These are phyloP conservation scores for Ilyonectria mors-panacis DNA, from an alignment of 2,329 filamentous ascomycete genomes.

Conservation along the genomic window DNA sequence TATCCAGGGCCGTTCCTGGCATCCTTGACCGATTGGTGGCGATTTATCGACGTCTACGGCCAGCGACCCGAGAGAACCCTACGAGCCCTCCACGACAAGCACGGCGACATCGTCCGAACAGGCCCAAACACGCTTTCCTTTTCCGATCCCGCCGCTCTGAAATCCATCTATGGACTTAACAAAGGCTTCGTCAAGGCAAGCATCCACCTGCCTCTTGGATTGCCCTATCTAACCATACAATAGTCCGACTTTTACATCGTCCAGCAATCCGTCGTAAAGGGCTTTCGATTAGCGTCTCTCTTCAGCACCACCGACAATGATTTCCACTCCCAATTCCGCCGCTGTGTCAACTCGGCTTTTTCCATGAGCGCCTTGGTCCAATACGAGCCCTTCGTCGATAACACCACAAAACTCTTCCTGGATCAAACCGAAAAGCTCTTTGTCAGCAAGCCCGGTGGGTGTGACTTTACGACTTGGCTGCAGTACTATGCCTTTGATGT, in stretches of 20 bases:
- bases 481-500: constrained; percentile 89
- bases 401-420: constrained; percentile 80
- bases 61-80: constrained; percentile 77
- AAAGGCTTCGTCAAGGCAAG: constrained; percentile 83
- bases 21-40: constrained; percentile 77
- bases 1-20: constrained; percentile 82
- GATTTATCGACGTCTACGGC: constrained; percentile 77
- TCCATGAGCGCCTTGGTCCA: constrained; percentile 83
- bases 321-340: constrained; percentile 82
- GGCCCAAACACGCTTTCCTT: constrained; percentile 84
- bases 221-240: constrained; percentile 61
- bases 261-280: constrained; percentile 80
- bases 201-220: neutral
- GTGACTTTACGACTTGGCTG: constrained; percentile 79
- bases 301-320: constrained; percentile 83
- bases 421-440: constrained; percentile 71
- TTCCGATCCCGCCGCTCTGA: constrained; percentile 79
- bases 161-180: constrained; percentile 85
- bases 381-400: constrained; percentile 86
- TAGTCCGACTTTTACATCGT: constrained; percentile 87
- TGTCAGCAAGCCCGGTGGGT: constrained; percentile 55
- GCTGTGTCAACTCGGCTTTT: constrained; percentile 83
- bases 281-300: constrained; percentile 77
- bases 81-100: constrained; percentile 76
- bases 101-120: constrained; percentile 82